Base-by-base conservation (phyloP, 2,329 filamentous ascomycete genomes). In the Neonectria punicea region DNA sequence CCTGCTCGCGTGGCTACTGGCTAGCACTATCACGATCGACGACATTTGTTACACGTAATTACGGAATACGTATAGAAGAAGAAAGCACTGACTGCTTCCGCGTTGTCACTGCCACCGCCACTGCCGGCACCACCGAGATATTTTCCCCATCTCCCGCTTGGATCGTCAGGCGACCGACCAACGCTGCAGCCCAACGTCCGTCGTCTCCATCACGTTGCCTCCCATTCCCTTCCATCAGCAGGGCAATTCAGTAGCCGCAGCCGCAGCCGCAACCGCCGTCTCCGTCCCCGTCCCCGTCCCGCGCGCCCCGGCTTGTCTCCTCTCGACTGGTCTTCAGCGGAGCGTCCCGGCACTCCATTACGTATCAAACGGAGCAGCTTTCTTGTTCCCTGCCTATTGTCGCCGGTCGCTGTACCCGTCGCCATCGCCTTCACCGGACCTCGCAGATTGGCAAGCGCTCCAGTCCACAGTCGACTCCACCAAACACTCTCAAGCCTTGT, bases 331-430 rank as follows among this genome's bases (percentile, higher is more conserved):
- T 46, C 20, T 67, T 53, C 34, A 30, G 32, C 56, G 60, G 62
- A 58, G 57, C 46, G 61, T 34, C 57, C 41, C 20, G 51, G 58
- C 53, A 53, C 55, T 53, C 60, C 47, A 63, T 55, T 57, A 63
- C 34, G 34, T 36, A 36, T 67, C 59, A 51, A 56, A 65, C 58
- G 58, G 55, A 62, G 53, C 59, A 25, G 1, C 25, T 25, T 25
- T 67, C 55, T 56, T 62, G 36, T 65, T 59, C 65, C 53, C 57
- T 67, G 60, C 67, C 57, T 65, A 53, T 68, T 44, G 50, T 54
- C 65, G 67, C 61, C 50, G 54, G 47, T 72, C 70, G 67, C 69
- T 61, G 60, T 67, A 58, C 61, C 70, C 65, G 62, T 65, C 65
- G 63, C 67, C 58, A 53, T 65, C 63, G 63, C 70, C 66, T 67